These are phyloP conservation scores for Macrolepiota albuminosa DNA, from an alignment of 768 basidiomycete genomes.

Conservation along the genomic window DNA sequence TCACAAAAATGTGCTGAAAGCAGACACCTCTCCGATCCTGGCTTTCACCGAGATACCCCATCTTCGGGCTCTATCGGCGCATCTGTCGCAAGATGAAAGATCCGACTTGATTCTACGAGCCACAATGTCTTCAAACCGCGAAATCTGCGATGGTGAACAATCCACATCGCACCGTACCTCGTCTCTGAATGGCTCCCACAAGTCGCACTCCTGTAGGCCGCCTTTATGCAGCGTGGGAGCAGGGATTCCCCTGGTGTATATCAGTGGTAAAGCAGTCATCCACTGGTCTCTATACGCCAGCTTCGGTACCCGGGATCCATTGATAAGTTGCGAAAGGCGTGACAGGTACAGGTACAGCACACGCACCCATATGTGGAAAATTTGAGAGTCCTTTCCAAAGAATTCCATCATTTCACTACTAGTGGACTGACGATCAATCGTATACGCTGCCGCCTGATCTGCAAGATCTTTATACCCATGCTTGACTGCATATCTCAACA, in stretches of 20 bases:
- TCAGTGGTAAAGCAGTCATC: neutral
- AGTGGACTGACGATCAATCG: neutral
- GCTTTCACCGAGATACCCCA: neutral
- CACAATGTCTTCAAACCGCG: neutral
- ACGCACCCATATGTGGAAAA: slow-evolving; percentile 4
- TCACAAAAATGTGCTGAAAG: slow-evolving; percentile 1
- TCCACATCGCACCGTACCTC: neutral
- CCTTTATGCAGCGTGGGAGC: slow-evolving; percentile 3
- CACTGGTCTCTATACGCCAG: slow-evolving; percentile 5
- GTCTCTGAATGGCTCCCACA: slow-evolving; percentile 4
- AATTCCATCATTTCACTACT: neutral
- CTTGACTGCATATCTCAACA: slow-evolving; percentile 8
- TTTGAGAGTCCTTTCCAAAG: neutral
- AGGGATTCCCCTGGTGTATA: neutral
- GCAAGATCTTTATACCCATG: slow-evolving; percentile 5
- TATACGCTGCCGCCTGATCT: neutral
- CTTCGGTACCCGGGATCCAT: neutral
- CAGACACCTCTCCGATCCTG: neutral
- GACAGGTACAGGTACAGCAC: no score
- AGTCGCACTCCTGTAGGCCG: neutral
- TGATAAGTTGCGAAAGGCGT: neutral
- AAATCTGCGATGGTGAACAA: neutral
- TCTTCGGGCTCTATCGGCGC: neutral
- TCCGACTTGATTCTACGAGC: neutral
- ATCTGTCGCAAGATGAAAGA: neutral